Conservation (phyloP, 495 filamentous ascomycete genomes). For the Neurospora sp. region DNA sequence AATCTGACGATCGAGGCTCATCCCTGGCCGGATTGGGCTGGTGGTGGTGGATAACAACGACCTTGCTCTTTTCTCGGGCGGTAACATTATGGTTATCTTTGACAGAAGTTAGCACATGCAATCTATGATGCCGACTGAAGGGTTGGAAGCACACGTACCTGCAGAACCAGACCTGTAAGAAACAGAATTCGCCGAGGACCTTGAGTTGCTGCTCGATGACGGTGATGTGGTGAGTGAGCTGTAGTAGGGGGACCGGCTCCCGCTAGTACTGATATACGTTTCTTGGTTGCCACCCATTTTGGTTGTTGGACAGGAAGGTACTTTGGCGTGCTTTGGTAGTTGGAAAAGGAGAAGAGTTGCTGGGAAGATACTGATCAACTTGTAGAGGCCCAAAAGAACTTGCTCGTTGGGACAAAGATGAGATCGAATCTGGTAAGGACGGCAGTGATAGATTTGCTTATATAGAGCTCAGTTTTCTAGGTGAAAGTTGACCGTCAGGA, state of each 20-base stretch:
- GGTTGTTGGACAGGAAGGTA: background rate
- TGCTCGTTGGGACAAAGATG: background rate
- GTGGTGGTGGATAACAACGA: constrained; percentile 11
- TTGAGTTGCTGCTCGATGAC: background rate
- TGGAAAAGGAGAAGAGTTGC: background rate
- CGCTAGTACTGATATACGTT: background rate
- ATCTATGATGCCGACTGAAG: background rate
- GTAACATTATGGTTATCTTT: background rate
- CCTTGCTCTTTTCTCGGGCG: background rate
- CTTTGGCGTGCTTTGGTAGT: background rate
- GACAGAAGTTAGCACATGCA: background rate
- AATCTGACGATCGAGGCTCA: constrained; percentile 12
- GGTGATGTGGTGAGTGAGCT: background rate
- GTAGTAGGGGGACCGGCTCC: background rate
- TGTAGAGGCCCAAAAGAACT: background rate
- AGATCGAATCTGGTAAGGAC: background rate
- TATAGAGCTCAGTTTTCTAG: background rate
- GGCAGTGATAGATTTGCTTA: background rate
- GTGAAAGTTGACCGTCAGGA: background rate
- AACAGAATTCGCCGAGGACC: background rate
- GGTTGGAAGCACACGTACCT: background rate
- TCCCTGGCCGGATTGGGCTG: constrained; percentile 4
- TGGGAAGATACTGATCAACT: background rate
- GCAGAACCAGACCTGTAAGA: background rate
- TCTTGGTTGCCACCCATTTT: background rate